phyloP scores from a whole-genome alignment of 129 eudicot species.

The Calendula officinalis region DNA sequence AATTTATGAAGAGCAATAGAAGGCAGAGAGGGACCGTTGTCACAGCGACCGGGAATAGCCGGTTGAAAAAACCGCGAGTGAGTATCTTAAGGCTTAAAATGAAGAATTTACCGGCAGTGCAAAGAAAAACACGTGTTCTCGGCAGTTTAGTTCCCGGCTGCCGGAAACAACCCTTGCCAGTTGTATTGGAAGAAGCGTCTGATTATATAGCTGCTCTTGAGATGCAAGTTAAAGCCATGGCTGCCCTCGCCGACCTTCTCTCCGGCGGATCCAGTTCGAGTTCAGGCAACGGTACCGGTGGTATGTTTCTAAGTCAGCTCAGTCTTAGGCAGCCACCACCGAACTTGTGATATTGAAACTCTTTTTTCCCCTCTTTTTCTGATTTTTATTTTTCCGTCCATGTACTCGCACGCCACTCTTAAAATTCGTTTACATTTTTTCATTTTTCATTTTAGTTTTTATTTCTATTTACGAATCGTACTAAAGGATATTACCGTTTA shows the following conservation, averaged over 20 bases:
- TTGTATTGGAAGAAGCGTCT: not conserved
- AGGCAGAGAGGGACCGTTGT: constrained; percentile 33
- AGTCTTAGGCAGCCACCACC: constrained; percentile 21
- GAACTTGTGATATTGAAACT: constrained; percentile 1
- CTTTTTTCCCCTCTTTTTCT: constrained; percentile 8
- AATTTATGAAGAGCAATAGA: constrained; percentile 26
- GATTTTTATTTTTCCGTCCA: not conserved
- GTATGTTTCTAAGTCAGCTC: constrained; percentile 20
- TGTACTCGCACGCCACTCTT: constrained; percentile 1
- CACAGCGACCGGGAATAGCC: constrained; percentile 3
- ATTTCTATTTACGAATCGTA: constrained; percentile 9
- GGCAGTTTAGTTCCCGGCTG: constrained; percentile 31
- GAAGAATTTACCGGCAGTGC: constrained; percentile 54
- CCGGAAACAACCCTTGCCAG: too few species aligned
- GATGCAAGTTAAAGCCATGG: constrained; percentile 77
- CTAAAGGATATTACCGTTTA: too few species aligned
- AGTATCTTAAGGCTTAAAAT: not conserved
- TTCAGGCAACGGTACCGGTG: constrained; percentile 32
- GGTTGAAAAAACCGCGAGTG: too few species aligned
- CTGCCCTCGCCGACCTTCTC: constrained; percentile 48
- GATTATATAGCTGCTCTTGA: constrained; percentile 74
- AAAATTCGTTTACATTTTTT: constrained; percentile 12
- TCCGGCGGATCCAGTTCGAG: constrained; percentile 34
- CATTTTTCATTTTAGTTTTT: not conserved
- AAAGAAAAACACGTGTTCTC: constrained; percentile 53